These are phyloP conservation scores for Dictyostelium capitatum DNA, from an alignment of 78 protist genomes.

Conservation along the genomic window DNA sequence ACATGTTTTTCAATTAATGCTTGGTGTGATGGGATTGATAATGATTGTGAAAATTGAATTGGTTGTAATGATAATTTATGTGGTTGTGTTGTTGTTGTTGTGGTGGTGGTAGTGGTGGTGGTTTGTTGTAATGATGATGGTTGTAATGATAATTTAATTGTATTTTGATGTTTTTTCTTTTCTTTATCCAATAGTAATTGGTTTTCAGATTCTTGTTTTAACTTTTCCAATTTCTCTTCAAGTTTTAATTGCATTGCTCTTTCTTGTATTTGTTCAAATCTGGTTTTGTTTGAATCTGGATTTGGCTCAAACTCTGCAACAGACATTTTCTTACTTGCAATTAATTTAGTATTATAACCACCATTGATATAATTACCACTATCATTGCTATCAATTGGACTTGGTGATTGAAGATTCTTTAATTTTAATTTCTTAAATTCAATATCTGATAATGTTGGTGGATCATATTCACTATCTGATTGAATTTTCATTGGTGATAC, in stretches of 20 bases:
- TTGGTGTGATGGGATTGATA: background rate
- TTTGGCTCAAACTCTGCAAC: background rate
- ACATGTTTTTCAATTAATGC: constrained; percentile 9
- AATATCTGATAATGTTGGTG: constrained; percentile 9
- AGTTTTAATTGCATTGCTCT: constrained; percentile 10
- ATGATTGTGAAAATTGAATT: background rate
- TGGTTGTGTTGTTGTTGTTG: background rate
- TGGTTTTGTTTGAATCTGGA: background rate
- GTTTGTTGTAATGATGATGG: too few relatives aligned
- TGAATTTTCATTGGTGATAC: constrained; percentile 27
- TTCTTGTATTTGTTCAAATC: constrained; percentile 27
- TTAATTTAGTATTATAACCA: background rate
- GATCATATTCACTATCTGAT: constrained; percentile 2
- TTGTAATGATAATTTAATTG: background rate
- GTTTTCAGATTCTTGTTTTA: background rate
- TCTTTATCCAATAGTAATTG: background rate
- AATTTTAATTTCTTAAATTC: constrained; percentile 3
- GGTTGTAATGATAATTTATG: background rate
- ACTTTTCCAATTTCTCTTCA: constrained; percentile 2
- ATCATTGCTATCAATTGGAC: background rate
- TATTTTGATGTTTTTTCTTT: background rate
- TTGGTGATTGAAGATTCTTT: background rate
- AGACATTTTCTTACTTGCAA: constrained; percentile 9
- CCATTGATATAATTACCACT: background rate
- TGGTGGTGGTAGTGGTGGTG: background rate